phyloP scores from a whole-genome alignment of 257 asterid species.

The Scutellaria minor region DNA sequence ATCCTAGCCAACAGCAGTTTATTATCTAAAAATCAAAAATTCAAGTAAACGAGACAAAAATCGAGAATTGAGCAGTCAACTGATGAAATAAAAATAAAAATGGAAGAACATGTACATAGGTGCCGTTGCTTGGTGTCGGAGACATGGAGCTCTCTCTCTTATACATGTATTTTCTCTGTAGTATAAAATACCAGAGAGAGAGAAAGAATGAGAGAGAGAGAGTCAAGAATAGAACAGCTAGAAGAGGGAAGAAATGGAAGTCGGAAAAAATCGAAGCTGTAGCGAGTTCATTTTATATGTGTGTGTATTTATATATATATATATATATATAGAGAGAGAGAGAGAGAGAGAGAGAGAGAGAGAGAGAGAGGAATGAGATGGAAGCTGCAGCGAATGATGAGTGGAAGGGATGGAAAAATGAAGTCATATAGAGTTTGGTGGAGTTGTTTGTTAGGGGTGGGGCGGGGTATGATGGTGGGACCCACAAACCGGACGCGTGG shows the following conservation, averaged over 20 bases:
- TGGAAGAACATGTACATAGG: conserved; percentile 40
- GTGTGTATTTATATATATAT: too few relatives aligned
- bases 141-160: conserved; percentile 46
- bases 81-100: conserved; percentile 12
- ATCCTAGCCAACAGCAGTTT: neutral
- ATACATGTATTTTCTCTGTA: conserved; percentile 16
- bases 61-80: conserved; percentile 7
- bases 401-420: conserved; percentile 1
- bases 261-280: neutral
- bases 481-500: neutral
- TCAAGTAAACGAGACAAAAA: neutral
- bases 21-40: neutral
- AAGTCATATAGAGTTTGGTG: neutral
- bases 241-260: conserved; percentile 15
- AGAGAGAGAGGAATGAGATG: neutral
- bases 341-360: neutral
- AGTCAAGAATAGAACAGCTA: conserved; percentile 17
- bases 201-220: conserved; percentile 13
- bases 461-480: conserved; percentile 23
- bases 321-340: too few relatives aligned
- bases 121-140: conserved; percentile 48
- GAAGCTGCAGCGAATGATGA: neutral
- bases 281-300: neutral
- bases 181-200: neutral
- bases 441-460: neutral